Evolutionary conservation across 2,329 filamentous ascomycete species (phyloP).

Genomic region (Sordariomycetes sp.): DNA sequence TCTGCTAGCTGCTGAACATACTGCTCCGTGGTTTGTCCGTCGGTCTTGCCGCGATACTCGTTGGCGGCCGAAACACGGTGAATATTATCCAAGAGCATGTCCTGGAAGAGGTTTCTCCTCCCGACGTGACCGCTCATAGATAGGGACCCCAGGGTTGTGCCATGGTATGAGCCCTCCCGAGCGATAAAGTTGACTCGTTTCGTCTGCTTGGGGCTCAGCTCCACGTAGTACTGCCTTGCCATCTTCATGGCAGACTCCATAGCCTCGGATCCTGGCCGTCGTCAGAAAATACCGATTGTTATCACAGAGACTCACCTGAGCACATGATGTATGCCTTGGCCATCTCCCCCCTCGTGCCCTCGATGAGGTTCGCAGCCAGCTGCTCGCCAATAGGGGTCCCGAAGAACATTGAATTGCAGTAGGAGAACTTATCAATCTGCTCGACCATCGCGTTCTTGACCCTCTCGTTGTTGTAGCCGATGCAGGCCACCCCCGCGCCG

Average conservation of each 20-base stretch:
- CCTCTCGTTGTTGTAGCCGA: conserved; percentile 10
- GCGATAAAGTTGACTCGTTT: conserved; percentile 56
- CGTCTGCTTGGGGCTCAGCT: conserved; percentile 35
- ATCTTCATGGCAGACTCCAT: conserved; percentile 36
- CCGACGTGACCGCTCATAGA: conserved; percentile 52
- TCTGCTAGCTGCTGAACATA: conserved; percentile 52
- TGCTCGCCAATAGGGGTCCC: conserved; percentile 12
- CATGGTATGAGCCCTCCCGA: conserved; percentile 61
- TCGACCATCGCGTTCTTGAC: conserved; percentile 11
- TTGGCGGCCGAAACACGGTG: conserved; percentile 57
- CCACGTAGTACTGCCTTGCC: conserved; percentile 33
- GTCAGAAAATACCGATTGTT: neutral
- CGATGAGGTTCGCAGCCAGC: conserved; percentile 14
- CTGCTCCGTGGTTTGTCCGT: conserved; percentile 41
- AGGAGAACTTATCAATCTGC: conserved; percentile 11
- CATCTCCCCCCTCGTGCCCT: conserved; percentile 21
- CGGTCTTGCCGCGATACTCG: conserved; percentile 45
- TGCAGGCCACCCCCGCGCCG: conserved; percentile 10
- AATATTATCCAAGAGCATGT: conserved; percentile 46
- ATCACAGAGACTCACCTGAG: conserved; percentile 24
- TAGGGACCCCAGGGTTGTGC: conserved; percentile 58
- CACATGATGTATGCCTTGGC: conserved; percentile 22
- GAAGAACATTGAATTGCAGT: conserved; percentile 12
- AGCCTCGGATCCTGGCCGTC: conserved; percentile 36
- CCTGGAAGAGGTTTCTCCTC: conserved; percentile 51